Conservation (phyloP, 2,329 filamentous ascomycete species). For the Clarireedia homoeocarpa region DNA sequence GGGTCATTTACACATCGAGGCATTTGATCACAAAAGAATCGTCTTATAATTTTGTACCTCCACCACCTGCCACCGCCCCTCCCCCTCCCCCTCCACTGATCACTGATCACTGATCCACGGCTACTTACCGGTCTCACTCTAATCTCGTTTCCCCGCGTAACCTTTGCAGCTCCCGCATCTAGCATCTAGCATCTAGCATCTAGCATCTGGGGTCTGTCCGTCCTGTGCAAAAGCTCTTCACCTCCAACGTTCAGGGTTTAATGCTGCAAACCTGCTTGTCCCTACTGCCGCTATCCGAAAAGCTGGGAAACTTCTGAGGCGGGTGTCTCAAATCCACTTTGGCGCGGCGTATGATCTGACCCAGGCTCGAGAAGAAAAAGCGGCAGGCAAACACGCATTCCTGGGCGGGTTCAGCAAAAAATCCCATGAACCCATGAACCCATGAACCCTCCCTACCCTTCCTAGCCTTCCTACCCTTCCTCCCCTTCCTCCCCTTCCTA, state of each 20-base stretch:
- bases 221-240: background rate
- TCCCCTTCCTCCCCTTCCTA: too few relatives aligned
- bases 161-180: background rate
- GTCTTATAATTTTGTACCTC: background rate
- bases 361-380: background rate
- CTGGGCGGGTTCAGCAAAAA: background rate
- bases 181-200: background rate
- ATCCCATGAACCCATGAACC: too few relatives aligned
- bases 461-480: too few relatives aligned
- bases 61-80: background rate
- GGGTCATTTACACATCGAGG: background rate
- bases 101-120: background rate
- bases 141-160: background rate
- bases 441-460: too few relatives aligned
- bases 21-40: background rate
- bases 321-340: background rate
- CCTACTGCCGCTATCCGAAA: background rate
- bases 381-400: background rate
- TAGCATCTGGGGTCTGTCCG: background rate
- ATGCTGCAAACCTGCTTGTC: too few relatives aligned
- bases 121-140: background rate
- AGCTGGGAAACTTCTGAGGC: background rate
- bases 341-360: too few relatives aligned
- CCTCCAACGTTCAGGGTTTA: too few relatives aligned
- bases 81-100: too few relatives aligned